Evolutionary conservation across 2,329 filamentous ascomycete genomes (phyloP), one percentile per base, ranked within the genome.

Genomic region (Colletotrichum sp.): DNA sequence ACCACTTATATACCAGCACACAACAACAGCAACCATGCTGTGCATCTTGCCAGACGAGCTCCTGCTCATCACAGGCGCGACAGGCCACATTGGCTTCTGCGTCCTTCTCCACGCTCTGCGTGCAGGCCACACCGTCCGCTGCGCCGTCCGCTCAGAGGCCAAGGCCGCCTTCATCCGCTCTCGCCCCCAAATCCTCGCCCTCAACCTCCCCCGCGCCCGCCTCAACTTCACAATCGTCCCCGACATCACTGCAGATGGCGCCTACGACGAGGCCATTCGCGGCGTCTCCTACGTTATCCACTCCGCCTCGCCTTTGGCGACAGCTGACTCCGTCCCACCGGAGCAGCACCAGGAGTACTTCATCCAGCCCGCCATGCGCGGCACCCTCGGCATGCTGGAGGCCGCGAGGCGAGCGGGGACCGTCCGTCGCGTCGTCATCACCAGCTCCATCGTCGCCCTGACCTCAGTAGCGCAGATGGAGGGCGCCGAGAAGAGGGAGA

Each of bases 291-390:
- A 84, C 74, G 81, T 88, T 57, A 80, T 85, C 39, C 82, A 83
- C 75, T 52, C 80, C 8, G 82, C 82, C 1, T 81, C 85, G 2
- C 79, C 83, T 72, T 64, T 78, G 10, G 79, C 81, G 64, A 80
- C 75, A 1, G 72, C 71, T 30, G 60, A 76, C 94, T 86, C 93
- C 94, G 79, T 90, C 92, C 82, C 92, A 92, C 65, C 89, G 93
- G 63, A 88, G 90, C 5, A 86, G 88, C 72, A 84, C 84, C 7
- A 80, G 84, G 12, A 83, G 21, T 88, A 90, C 59, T 85, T 92
- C 28, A 84, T 92, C 12, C 86, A 91, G 63, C 91, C 90, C 0
- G 90, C 90, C 8, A 86, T 92, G 61, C 86, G 87, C 18, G 90
- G 90, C 12, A 91, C 89, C 0, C 83, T 83, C 0, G 86, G 86